Base-by-base conservation (phyloP, 2,329 filamentous ascomycete species). In the Penicillium sp. region DNA sequence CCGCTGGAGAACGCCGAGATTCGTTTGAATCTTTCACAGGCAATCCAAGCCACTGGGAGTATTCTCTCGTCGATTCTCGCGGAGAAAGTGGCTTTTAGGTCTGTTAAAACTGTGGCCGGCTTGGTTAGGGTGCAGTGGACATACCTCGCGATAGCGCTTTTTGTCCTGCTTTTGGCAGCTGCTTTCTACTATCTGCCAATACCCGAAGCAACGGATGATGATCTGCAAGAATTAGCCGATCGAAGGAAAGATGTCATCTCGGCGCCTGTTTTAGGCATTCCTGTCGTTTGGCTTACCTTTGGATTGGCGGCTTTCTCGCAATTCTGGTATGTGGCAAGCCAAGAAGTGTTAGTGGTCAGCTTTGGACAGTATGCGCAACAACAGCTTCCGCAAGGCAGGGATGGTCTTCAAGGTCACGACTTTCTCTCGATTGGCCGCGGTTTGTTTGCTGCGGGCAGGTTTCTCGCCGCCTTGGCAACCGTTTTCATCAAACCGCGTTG, bases 91-190 rank as follows among this genome's bases (percentile, higher is more conserved):
- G 75, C 86, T 26, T 85, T 85, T 70, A 77, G 74, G 35, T 67
- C 69, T n/a, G 72, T 77, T 1, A 66, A 66, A 4, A 71, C 80
- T 56, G 79, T 80, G 0, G 73, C 77, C 0, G 79, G 77, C 9
- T 66, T 87, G 24, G 80, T 86, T 56, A 77, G 83, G 55, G 82
- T 85, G 1, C 84, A 87, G 65, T 87, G 83, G 83, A 79, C 83
- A 0, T 87, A 87, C 59, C 78, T 86, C 2, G 84, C 82, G 7
- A 85, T 87, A 56, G 78, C 82, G 1, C 74, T 86, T 12, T 84
- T 85, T 62, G 83, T 81, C 26, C 75, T 85, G 47, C 68, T 80
- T 3, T 73, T 87, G 12, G 83, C 83, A 1, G 73, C 85, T 9
- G 75, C 77, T 2, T 86, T 84, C 66, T 84, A 81, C 65, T 86